Evolutionary conservation across 306 rosid species (phyloP), one percentile per base, ranked within the genome.

Genomic region (Cucumis cinereus): DNA sequence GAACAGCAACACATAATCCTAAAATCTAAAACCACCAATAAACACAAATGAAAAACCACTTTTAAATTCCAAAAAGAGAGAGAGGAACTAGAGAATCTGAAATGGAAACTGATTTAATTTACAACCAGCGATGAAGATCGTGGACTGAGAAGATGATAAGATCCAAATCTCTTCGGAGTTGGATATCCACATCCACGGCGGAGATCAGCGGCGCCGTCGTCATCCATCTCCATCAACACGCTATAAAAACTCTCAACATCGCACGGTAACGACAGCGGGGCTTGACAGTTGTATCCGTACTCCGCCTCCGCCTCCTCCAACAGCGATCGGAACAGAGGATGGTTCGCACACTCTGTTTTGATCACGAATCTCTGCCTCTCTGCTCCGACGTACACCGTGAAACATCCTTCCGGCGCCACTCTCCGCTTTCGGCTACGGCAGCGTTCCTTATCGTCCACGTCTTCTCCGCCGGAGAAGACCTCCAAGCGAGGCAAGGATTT

Each of bases 251-350:
- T n/a, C 35, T 84, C 86, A n/a, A 89, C 93, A 41, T 88, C 23
- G 76, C 98, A 93, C 12, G 98, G 97, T 73, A 93, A 91, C 3
- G 66, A 78, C 0, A 93, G 81, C 23, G 98, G 97, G 22, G 97
- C 98, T 70, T 89, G 87, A 24, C 85, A 86, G 55, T 55, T 80
- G 50, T 84, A 87, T 0, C 97, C 98, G 54, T 88, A 93, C 52
- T 93, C 98, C 0, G 88, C 88, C 75, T 91, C 98, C 0, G 98
- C 98, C 67, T 93, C 98, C 70, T 93, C 97, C 5, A 93, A 83
- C 10, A 93, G 76, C 82, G 84, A 82, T 86, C 88, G 86, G 85
- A 93, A 91, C 73, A 91, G 83, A 22, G 93, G 93, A 52, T 93
- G 98, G 75, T 93, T 93, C 0, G 86, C 88, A 26, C 83, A 85